Percentiles rank a stretch among this genome's conserved stretches.
Conservation (phyloP, 176 grass and related monocot species). For the Musa troglodytarum region DNA sequence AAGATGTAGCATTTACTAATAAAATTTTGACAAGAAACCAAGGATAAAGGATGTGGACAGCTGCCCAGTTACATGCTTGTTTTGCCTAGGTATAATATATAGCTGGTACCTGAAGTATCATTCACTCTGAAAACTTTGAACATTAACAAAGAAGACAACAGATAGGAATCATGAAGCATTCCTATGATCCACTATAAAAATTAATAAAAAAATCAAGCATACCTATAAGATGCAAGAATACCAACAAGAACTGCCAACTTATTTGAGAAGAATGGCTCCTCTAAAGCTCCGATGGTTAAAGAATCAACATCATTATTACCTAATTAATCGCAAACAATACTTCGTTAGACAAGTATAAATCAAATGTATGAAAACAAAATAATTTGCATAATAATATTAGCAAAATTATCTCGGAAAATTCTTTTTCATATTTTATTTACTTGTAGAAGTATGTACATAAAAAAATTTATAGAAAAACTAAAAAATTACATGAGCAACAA, state of each 20-base stretch:
- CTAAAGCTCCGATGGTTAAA: constrained; percentile 37
- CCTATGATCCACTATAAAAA: not conserved
- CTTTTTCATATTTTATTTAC: not conserved
- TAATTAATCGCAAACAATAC: constrained; percentile 15
- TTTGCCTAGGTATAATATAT: too few relatives aligned
- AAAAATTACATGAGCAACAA: not conserved
- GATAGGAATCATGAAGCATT: not conserved
- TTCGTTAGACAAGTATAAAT: not conserved
- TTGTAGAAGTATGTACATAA: not conserved
- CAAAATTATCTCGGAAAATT: not conserved
- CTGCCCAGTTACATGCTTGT: too few relatives aligned
- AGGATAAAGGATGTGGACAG: too few relatives aligned
- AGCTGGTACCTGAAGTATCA: too few relatives aligned
- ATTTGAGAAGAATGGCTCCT: constrained; percentile 94
- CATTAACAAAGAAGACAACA: not conserved
- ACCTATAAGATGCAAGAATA: constrained; percentile 65
- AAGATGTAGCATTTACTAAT: too few relatives aligned
- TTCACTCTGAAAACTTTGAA: too few relatives aligned
- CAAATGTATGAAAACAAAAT: not conserved
- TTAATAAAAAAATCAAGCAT: not conserved
- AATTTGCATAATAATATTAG: not conserved
- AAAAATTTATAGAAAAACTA: not conserved
- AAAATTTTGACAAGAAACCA: too few relatives aligned
- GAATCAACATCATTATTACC: constrained; percentile 33
- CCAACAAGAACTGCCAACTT: constrained; percentile 64